These are phyloP conservation scores for Trichoderma aggressivum DNA, from an alignment of 2,329 filamentous ascomycete species.

Conservation along the genomic window DNA sequence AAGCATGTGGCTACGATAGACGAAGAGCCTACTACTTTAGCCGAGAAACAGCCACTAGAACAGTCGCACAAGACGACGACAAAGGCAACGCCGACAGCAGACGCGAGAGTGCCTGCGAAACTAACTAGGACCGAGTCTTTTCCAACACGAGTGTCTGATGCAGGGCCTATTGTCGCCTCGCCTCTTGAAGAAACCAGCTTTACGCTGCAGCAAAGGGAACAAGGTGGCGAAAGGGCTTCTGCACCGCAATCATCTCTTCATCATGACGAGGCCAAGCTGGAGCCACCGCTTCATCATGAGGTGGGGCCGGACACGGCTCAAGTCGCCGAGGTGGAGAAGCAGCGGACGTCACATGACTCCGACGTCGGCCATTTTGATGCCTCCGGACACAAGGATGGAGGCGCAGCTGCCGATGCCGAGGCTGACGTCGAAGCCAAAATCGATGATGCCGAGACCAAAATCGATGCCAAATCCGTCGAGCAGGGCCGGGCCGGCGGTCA, in stretches of 20 bases:
- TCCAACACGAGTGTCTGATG: not conserved
- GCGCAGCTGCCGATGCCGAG: constrained; percentile 31
- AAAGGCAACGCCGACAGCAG: not conserved
- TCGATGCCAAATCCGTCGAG: constrained; percentile 7
- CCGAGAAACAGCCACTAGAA: not conserved
- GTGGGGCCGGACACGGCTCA: constrained; percentile 28
- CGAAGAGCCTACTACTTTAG: constrained; percentile 22
- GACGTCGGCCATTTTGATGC: constrained; percentile 36
- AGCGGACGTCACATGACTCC: constrained; percentile 39
- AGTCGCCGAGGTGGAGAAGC: constrained; percentile 30
- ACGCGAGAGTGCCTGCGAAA: not conserved
- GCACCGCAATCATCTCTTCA: constrained; percentile 20
- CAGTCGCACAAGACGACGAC: not conserved
- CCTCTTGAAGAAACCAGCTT: not conserved
- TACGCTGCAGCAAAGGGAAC: not conserved
- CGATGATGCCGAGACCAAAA: constrained; percentile 30
- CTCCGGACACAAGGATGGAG: constrained; percentile 21
- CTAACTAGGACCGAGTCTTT: constrained; percentile 4
- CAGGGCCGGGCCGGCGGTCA: not conserved
- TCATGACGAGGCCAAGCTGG: constrained; percentile 25
- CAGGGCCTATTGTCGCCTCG: not conserved
- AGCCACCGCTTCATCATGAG: constrained; percentile 18
- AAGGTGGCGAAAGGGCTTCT: not conserved
- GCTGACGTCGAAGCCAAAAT: constrained; percentile 9
- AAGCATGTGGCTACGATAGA: constrained; percentile 40